Conservation (phyloP, 768 basidiomycete species). For the Leccinum boreale region DNA sequence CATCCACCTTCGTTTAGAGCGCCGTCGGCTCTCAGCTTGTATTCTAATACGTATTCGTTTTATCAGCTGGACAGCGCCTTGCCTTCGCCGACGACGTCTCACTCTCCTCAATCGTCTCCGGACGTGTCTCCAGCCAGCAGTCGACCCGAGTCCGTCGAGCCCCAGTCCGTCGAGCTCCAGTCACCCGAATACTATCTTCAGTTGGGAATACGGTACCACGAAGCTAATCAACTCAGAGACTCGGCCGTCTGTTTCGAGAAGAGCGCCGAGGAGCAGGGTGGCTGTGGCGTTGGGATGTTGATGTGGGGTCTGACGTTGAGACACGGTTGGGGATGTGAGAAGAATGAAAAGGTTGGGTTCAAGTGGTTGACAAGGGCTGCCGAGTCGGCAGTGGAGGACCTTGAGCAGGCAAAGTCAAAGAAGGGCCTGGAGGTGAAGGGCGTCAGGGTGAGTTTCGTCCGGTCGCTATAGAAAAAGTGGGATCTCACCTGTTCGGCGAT, state of each 20-base stretch:
- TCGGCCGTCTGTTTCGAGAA: constrained; percentile 74
- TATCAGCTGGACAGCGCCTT: constrained; percentile 51
- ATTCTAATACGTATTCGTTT: constrained; percentile 61
- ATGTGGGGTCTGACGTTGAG: constrained; percentile 87
- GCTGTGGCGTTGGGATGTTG: constrained; percentile 86
- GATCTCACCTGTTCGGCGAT: neutral
- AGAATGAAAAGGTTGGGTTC: constrained; percentile 78
- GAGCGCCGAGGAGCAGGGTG: constrained; percentile 69
- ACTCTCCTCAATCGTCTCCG: constrained; percentile 5
- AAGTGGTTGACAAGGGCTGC: constrained; percentile 82
- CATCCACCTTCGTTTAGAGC: constrained; percentile 37
- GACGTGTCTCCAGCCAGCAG: no score
- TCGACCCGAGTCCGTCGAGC: constrained; percentile 9
- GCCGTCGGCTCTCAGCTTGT: constrained; percentile 43
- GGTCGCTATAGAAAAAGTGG: no score
- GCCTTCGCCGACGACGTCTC: constrained; percentile 42
- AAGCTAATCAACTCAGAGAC: constrained; percentile 65
- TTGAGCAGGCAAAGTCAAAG: constrained; percentile 60
- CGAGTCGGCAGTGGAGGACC: constrained; percentile 71
- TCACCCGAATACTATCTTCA: constrained; percentile 70
- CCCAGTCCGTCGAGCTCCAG: constrained; percentile 16
- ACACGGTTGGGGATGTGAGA: constrained; percentile 84
- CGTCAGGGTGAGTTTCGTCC: constrained; percentile 43
- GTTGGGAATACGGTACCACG: constrained; percentile 75
- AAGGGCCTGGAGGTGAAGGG: constrained; percentile 50